Evolutionary conservation across 495 filamentous ascomycete species (phyloP).

Genomic region (Podospora tetraspora): DNA sequence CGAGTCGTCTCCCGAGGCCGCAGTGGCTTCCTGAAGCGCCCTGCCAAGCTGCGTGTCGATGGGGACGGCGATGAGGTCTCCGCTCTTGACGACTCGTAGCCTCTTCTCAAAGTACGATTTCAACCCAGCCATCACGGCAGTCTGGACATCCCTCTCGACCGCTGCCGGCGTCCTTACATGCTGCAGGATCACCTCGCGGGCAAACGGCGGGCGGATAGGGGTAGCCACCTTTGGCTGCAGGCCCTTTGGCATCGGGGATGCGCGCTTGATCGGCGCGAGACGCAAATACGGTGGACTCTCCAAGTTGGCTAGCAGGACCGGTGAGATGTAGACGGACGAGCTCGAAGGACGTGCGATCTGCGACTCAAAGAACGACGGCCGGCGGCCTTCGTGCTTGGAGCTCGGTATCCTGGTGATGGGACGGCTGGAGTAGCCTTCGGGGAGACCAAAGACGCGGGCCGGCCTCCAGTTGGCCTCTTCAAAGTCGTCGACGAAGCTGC

Average conservation of each 20-base stretch:
- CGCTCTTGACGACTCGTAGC: slow-evolving; percentile 70
- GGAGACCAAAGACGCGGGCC: slow-evolving; percentile 79
- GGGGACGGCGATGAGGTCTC: slow-evolving; percentile 80
- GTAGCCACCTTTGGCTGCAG: slow-evolving; percentile 47
- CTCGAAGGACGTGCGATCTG: slow-evolving; percentile 46
- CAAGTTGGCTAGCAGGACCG: slow-evolving; percentile 79
- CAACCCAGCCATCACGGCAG: slow-evolving; percentile 72
- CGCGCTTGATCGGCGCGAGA: slow-evolving; percentile 57
- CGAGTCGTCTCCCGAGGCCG: slow-evolving; percentile 50
- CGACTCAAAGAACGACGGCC: slow-evolving; percentile 51
- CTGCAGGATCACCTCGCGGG: slow-evolving; percentile 84
- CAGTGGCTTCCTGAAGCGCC: slow-evolving; percentile 60
- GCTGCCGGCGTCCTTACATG: slow-evolving; percentile 85
- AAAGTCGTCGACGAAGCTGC: slow-evolving; percentile 45
- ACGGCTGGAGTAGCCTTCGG: slow-evolving; percentile 59
- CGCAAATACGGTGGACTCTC: slow-evolving; percentile 67
- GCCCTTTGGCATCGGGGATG: slow-evolving; percentile 32
- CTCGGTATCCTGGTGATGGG: slow-evolving; percentile 48
- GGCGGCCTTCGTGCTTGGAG: slow-evolving; percentile 45
- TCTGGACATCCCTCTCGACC: slow-evolving; percentile 76
- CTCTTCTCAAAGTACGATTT: slow-evolving; percentile 81
- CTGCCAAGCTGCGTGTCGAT: slow-evolving; percentile 77
- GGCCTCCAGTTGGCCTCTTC: slow-evolving; percentile 59
- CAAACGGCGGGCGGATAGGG: slow-evolving; percentile 65
- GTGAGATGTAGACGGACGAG: slow-evolving; percentile 71